Evolutionary conservation across 2,329 filamentous ascomycete species (phyloP), one percentile per base, ranked within the genome.

Genomic region (Huntiella omanensis): DNA sequence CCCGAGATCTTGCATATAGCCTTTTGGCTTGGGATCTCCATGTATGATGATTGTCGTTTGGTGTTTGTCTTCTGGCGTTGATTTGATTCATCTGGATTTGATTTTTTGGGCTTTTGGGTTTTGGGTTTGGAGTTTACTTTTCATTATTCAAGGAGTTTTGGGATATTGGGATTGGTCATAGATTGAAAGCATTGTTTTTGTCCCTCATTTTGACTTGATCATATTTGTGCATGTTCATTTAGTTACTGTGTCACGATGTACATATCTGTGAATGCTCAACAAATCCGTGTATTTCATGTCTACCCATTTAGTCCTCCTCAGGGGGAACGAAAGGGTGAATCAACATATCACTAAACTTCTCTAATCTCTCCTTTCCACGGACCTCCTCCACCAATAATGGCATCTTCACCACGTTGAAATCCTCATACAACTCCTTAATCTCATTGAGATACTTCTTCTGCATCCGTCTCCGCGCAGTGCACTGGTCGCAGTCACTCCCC

Each of bases 371-470:
- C 70, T 92, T 94, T 39, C 91, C 91, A 56, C 91, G 71, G 7
- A 98, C 87, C 66, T 98, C 91, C 62, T 98, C 88, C 1, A 93
- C 84, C 50, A 98, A 66, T 57, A 98, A 64, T 34, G 91, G 91
- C 87, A 98, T 96, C 70, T 88, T 88, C 54, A 98, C 88, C 35
- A 98, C 87, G 60, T 98, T 94, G 68, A 98, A 98, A 50, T 65
- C 63, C 62, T 98, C 91, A 60, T 98, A 98, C 49, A 98, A 66
- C 67, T 98, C 91, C 64, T 93, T 87, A 57, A 96, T 96, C 70
- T 98, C 88, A 59, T 96, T 87, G 38, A 98, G 71, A 60, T 98
- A 98, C 68, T 98, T 98, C 70, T 86, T 91, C 70, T 98, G 91
- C 91, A 98, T 98, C 69, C 92, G 92, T 58, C 87, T 71, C 53